A percentile compares a stretch with the other conserved stretches of the same genome.
phyloP scores from a whole-genome alignment of 2,329 filamentous ascomycete genomes.

The Neopestalotiopsis sp. region DNA sequence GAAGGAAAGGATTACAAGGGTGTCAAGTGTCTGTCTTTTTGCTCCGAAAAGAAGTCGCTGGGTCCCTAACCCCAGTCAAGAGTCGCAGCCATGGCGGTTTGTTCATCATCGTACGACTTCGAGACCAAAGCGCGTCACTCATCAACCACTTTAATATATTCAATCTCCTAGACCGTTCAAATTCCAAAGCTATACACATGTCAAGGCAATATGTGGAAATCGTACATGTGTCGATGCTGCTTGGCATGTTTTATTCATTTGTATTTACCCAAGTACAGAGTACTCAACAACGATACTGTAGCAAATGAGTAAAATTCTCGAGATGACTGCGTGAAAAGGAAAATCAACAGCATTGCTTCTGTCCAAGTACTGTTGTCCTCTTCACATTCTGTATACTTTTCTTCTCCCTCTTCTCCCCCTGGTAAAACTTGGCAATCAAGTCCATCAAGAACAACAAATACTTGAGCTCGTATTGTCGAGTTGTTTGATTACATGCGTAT shows the following conservation, averaged over 20 bases:
- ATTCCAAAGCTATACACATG: background rate
- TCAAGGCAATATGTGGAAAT: too few species aligned
- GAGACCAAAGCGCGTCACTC: conserved; percentile 6
- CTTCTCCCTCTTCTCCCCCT: too few species aligned
- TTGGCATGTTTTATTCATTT: too few species aligned
- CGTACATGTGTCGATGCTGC: too few species aligned
- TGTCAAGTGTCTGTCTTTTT: too few species aligned
- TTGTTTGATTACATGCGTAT: background rate
- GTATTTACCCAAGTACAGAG: too few species aligned
- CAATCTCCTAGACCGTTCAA: background rate
- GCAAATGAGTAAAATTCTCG: too few species aligned
- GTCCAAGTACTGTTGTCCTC: background rate
- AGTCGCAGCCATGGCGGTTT: background rate
- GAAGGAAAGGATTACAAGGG: background rate
- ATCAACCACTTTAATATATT: background rate
- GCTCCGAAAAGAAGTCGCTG: background rate
- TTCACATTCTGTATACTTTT: too few species aligned
- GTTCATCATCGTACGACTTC: conserved; percentile 13
- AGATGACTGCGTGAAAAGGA: background rate
- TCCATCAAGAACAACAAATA: background rate
- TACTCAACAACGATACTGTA: too few species aligned
- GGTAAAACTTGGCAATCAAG: background rate
- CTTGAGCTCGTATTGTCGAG: background rate
- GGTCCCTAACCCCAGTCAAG: background rate
- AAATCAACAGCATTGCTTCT: background rate